These are phyloP conservation scores for Gardenia jasminoides DNA, from an alignment of 257 asterid genomes.

Conservation along the genomic window DNA sequence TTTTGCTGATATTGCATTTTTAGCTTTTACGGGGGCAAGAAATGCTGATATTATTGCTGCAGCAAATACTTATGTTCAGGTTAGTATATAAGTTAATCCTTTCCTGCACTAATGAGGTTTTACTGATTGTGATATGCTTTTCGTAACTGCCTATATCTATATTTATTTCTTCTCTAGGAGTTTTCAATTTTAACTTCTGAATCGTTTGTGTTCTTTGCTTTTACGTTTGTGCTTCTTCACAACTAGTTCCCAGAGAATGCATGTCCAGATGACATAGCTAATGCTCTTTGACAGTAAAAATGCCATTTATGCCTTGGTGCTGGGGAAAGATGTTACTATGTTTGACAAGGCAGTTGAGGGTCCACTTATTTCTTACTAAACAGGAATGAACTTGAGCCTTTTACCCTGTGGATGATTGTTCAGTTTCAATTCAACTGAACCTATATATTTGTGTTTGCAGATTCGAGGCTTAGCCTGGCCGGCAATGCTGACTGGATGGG, in stretches of 20 bases:
- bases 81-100: constrained; percentile 9
- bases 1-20: constrained; percentile 12
- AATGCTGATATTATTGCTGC: constrained; percentile 67
- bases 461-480: constrained; percentile 98
- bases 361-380: neutral
- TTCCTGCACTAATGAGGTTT: neutral
- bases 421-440: constrained; percentile 16
- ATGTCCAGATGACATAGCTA: neutral
- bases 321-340: neutral
- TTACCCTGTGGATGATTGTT: neutral
- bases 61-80: constrained; percentile 93
- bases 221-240: neutral
- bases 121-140: neutral
- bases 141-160: neutral
- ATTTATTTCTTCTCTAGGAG: neutral
- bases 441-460: constrained; percentile 40
- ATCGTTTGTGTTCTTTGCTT: neutral
- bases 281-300: neutral
- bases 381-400: neutral
- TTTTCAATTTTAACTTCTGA: neutral
- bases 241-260: neutral
- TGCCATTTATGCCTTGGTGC: neutral
- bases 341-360: neutral
- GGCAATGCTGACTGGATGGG: constrained; percentile 94
- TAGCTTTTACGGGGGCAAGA: constrained; percentile 90